Evolutionary conservation across 129 eudicot genomes (phyloP), one percentile per base, ranked within the genome.

Genomic region (Silybum marianum): DNA sequence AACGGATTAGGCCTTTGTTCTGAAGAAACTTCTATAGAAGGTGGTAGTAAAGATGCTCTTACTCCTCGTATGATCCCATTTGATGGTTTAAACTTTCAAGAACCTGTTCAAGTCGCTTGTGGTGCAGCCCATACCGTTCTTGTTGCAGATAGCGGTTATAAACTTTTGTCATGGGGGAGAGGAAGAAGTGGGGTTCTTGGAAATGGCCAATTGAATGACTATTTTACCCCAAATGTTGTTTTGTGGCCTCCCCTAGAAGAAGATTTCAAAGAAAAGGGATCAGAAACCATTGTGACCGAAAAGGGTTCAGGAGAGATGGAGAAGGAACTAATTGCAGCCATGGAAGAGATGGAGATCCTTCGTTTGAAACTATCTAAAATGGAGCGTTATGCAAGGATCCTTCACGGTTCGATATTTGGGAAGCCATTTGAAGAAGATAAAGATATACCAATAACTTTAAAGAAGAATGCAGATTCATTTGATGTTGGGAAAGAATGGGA

Each of bases 101-200:
- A 83, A 9, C 91, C 97, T 24, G 14, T 87, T 40, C 91, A 88
- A 63, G 88, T 95, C 13, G 95, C 90, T 1, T 92, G 99, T 86
- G 99, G 99, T 76, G 99, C 97, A 6, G 97, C 99, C 39, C 99
- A 95, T 83, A 95, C 97, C 6, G 85, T 95, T 83, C 91, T 95
- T 85, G 73, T 89, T 36, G 89, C 90, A 25, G 90, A 87, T 24
- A 77, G 82, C 0, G 98, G 98, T 58, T 88, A 79, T 83, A 89
- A 85, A 40, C 88, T 95, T 70, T 95, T 96, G 97, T 87, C 97
- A 69, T 92, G 98, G 98, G 98, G 97, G 30, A 80, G 97, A 81
- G 98, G 96, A 65, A 80, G 95, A 60, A 95, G 94, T 85, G 98
- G 97, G 7, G 96, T 92, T 79, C 98, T 95, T 46, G 98, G 99